phyloP scores from a whole-genome alignment of 306 rosid genomes.

The Comarum palustre region DNA sequence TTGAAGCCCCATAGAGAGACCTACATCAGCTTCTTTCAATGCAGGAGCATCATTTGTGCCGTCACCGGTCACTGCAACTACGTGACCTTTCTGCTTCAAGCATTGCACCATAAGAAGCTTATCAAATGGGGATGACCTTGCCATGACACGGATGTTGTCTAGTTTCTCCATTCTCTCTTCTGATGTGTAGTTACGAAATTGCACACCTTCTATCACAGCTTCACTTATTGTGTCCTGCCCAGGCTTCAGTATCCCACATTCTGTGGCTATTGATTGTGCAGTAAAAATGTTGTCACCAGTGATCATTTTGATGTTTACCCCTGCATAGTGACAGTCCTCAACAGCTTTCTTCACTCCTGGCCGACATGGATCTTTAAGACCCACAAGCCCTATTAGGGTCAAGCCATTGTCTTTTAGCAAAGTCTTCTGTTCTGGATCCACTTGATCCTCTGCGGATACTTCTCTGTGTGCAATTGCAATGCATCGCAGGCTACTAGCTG shows the following conservation, averaged over 20 bases:
- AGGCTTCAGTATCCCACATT: conserved; percentile 40
- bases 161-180: conserved; percentile 33
- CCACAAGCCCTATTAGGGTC: conserved; percentile 30
- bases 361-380: conserved; percentile 41
- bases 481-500: conserved; percentile 34
- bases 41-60: conserved; percentile 36
- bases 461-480: conserved; percentile 39
- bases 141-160: conserved; percentile 37
- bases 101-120: conserved; percentile 36
- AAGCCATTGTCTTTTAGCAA: conserved; percentile 24
- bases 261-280: conserved; percentile 30
- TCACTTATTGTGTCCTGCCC: not conserved
- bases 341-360: conserved; percentile 31
- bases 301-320: conserved; percentile 39
- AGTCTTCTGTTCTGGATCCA: not conserved
- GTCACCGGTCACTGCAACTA: conserved; percentile 40
- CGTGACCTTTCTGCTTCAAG: conserved; percentile 39
- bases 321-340: conserved; percentile 29
- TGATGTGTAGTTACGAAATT: conserved; percentile 31
- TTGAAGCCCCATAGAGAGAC: conserved; percentile 41
- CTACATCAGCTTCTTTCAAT: conserved; percentile 36
- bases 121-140: conserved; percentile 34
- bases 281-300: conserved; percentile 39
- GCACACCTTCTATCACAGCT: conserved; percentile 36
- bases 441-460: not conserved